Conservation (phyloP, 345 rosid species). For the Aquilaria malaccensis region DNA sequence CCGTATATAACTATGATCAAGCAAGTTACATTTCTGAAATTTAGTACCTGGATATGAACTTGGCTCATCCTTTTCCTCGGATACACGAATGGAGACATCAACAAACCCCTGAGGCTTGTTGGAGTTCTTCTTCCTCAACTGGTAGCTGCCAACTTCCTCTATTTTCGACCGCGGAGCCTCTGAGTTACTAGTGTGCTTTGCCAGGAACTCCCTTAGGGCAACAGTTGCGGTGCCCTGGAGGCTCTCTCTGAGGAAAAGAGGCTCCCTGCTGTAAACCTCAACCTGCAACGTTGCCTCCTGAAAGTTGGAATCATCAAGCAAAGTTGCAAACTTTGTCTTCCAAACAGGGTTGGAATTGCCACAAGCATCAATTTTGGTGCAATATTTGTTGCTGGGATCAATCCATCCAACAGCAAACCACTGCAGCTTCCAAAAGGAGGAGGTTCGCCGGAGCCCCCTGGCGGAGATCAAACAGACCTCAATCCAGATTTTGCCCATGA, state of each 20-base stretch:
- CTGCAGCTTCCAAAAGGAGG: conserved; percentile 77
- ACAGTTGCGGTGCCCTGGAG: conserved; percentile 70
- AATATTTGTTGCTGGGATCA: conserved; percentile 75
- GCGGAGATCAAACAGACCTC: conserved; percentile 78
- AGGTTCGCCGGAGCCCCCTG: conserved; percentile 56
- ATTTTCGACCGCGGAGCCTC: conserved; percentile 23
- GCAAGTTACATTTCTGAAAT: too few relatives aligned
- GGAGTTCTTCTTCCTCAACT: conserved; percentile 60
- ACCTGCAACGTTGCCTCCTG: conserved; percentile 47
- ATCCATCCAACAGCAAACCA: conserved; percentile 96
- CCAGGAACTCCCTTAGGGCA: conserved; percentile 59
- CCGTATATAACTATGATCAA: too few relatives aligned
- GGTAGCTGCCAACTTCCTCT: conserved; percentile 76
- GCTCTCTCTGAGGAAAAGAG: conserved; percentile 73
- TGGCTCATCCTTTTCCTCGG: conserved; percentile 37
- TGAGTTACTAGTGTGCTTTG: conserved; percentile 25
- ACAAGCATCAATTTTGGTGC: conserved; percentile 67
- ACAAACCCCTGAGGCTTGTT: conserved; percentile 69
- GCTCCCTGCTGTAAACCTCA: conserved; percentile 80
- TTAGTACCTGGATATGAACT: conserved; percentile 34
- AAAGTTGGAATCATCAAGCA: conserved; percentile 40
- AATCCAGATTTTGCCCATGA: conserved; percentile 63
- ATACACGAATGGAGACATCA: conserved; percentile 60
- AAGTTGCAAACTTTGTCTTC: conserved; percentile 70
- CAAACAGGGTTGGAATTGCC: conserved; percentile 67